These are phyloP conservation scores for Candida berthetii DNA, from an alignment of 805 yeast genomes.

Conservation along the genomic window DNA sequence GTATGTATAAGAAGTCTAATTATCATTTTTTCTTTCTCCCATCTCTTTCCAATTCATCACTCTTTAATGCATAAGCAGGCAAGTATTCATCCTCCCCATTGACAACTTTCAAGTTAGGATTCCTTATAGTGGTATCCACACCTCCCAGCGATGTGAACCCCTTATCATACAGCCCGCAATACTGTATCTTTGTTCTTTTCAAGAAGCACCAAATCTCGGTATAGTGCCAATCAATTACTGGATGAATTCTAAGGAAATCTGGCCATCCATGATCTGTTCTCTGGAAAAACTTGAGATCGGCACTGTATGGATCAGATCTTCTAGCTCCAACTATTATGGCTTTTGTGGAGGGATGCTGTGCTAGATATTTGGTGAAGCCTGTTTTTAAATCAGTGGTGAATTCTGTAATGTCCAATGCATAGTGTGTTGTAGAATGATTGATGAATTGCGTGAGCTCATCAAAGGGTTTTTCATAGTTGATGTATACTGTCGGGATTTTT, in stretches of 20 bases:
- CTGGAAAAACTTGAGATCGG: constrained; percentile 50
- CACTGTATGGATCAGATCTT: constrained; percentile 81
- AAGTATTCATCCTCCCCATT: constrained; percentile 23
- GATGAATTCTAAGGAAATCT: constrained; percentile 73
- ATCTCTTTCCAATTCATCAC: constrained; percentile 53
- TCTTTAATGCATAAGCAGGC: constrained; percentile 56
- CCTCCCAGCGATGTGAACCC: constrained; percentile 95
- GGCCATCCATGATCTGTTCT: constrained; percentile 93
- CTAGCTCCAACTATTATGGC: constrained; percentile 87
- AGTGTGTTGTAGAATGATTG: constrained; percentile 41
- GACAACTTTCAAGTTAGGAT: constrained; percentile 46
- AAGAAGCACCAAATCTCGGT: constrained; percentile 83
- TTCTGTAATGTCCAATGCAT: constrained; percentile 43
- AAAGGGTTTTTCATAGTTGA: constrained; percentile 71
- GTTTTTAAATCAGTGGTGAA: constrained; percentile 40
- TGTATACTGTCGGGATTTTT: constrained; percentile 56
- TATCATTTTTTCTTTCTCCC: constrained; percentile 20
- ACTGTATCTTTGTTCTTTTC: constrained; percentile 46
- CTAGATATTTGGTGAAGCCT: constrained; percentile 65
- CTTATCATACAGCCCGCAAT: constrained; percentile 69
- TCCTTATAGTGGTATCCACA: constrained; percentile 57
- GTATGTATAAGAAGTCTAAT: too few species aligned
- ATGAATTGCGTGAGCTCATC: constrained; percentile 66
- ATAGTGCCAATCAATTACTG: constrained; percentile 84
- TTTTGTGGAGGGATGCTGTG: constrained; percentile 43